Conservation (phyloP, 2,329 filamentous ascomycete species). For the Huntiella decipiens region DNA sequence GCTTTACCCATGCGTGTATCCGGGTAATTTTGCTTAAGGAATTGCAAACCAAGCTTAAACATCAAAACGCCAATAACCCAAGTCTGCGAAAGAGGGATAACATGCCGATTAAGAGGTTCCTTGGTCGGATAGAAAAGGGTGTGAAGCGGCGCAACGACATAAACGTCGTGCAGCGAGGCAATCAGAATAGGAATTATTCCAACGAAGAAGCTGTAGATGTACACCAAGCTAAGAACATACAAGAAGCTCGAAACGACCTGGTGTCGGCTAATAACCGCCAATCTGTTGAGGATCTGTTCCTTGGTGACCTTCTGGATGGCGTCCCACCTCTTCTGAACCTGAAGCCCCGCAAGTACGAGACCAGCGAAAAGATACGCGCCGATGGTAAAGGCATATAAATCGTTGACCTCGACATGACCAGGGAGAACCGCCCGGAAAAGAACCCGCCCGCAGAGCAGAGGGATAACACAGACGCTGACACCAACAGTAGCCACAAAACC, state of each 20-base stretch:
- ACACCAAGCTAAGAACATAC: conserved; percentile 29
- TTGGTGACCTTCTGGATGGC: background rate
- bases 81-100: conserved; percentile 72
- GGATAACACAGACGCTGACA: conserved; percentile 67
- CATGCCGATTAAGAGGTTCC: conserved; percentile 29
- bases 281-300: conserved; percentile 13
- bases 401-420: conserved; percentile 57
- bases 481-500: conserved; percentile 78
- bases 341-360: conserved; percentile 21
- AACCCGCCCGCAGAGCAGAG: conserved; percentile 64
- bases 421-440: conserved; percentile 60
- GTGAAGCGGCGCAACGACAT: conserved; percentile 70
- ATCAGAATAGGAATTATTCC: conserved; percentile 68
- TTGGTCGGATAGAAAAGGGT: conserved; percentile 43
- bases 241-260: conserved; percentile 16
- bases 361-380: conserved; percentile 62
- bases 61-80: conserved; percentile 91
- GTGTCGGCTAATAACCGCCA: conserved; percentile 15
- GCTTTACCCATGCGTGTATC: conserved; percentile 51
- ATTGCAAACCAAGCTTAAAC: conserved; percentile 54
- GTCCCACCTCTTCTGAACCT: background rate
- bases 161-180: conserved; percentile 67
- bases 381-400: conserved; percentile 89
- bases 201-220: conserved; percentile 56
- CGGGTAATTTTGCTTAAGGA: conserved; percentile 2